Evolutionary conservation across 2,329 filamentous ascomycete genomes (phyloP), one percentile per base, ranked within the genome.

Genomic region (Paecilomyces sp.): DNA sequence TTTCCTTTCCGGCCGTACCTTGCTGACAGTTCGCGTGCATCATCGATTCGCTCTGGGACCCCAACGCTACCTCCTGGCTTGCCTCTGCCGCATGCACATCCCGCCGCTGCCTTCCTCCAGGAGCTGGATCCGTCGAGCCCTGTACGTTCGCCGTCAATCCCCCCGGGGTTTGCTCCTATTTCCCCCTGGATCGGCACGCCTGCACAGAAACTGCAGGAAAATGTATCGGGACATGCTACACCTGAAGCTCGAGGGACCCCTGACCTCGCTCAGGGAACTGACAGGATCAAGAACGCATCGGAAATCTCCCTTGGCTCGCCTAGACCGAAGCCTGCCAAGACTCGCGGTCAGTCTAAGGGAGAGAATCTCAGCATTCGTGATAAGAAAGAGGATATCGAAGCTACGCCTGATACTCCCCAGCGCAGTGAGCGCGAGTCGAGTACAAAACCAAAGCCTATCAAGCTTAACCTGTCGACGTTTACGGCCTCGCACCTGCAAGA

Each of bases 221-320:
- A 54, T 36, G 53, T 63, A 5, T 70, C 74, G 28, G 64, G 65
- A 9, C 62, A 63, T n/a, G 60, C 65, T 54, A 73, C 70, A 2
- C 69, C 72, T 3, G 66, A 71, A n/a, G 13, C 62, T 4, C 61
- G 67, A 57, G 61, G 63, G 13, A 68, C 59, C 1, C 62, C 65
- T 1, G 65, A 66, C 2, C 60, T 63, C 28, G 63, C 54, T n/a
- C 62, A 65, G 6, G 63, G 64, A 5, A 65, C 67, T 3, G 63
- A 58, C 18, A 67, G 68, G 33, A 59, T 64, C 4, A 74, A 69
- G 41, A 71, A 74, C 47, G 68, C 64, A 4, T 71, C 68, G 8
- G 74, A 76, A 18, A 71, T 77, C 12, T 78, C 76, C 4, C 58
- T 77, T 9, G 77, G 75, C 0, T 79, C 77, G 2, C 76, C 76